Evolutionary conservation across 2,329 filamentous ascomycete genomes (phyloP).

Genomic region (Delphinella strobiligena): DNA sequence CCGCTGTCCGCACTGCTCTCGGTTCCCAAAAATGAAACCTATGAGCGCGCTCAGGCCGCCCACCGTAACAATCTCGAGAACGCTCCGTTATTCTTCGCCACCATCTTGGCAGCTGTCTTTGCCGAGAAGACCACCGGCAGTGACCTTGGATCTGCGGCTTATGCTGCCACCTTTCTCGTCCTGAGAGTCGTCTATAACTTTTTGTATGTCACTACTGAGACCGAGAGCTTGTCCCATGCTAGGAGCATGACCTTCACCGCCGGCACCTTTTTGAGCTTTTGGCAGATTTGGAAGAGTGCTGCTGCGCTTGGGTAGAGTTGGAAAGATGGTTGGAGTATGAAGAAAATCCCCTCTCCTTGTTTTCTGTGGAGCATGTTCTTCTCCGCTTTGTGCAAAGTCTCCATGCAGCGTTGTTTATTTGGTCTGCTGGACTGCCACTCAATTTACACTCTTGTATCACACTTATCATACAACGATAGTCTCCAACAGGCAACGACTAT

Average conservation of each 20-base stretch:
- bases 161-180: slow-evolving; percentile 25
- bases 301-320: slow-evolving; percentile 3
- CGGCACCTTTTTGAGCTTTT: slow-evolving; percentile 19
- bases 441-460: too few species aligned
- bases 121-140: slow-evolving; percentile 20
- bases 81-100: slow-evolving; percentile 32
- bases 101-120: slow-evolving; percentile 31
- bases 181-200: slow-evolving; percentile 25
- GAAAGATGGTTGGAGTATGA: too few species aligned
- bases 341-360: too few species aligned
- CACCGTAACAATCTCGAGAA: slow-evolving; percentile 36
- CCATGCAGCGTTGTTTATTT: too few species aligned
- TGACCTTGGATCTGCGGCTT: slow-evolving; percentile 22
- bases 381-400: too few species aligned
- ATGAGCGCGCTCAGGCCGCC: slow-evolving; percentile 33
- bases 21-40: slow-evolving; percentile 25
- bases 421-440: too few species aligned
- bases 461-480: too few species aligned
- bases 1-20: slow-evolving; percentile 26
- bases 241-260: slow-evolving; percentile 20
- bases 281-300: slow-evolving; percentile 20
- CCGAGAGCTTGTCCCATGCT: slow-evolving; percentile 14
- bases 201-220: slow-evolving; percentile 23
- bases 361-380: too few species aligned
- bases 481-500: too few species aligned